A percentile compares a stretch with the other conserved stretches of the same genome.
Conservation (phyloP, 192 early-diverging fungal genomes). For the Coemansia sp. region DNA sequence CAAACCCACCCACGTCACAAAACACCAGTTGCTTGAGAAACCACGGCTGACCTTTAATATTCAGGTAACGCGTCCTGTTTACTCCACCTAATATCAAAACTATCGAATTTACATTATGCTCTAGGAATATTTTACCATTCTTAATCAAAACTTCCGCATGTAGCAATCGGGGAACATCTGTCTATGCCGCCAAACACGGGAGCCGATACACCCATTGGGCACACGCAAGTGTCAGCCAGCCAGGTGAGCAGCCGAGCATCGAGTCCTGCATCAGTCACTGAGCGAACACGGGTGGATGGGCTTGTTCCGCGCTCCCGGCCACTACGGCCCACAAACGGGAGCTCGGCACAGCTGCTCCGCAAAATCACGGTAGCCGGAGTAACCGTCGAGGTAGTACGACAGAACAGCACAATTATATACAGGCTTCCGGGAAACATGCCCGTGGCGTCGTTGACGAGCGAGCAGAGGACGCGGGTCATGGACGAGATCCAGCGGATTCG, state of each 20-base stretch:
- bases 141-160: too few species aligned
- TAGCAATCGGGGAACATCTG: background rate
- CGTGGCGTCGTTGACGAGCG: constrained; percentile 46
- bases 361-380: constrained; percentile 42
- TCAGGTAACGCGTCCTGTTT: background rate
- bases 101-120: too few species aligned
- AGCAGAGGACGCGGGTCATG: constrained; percentile 50
- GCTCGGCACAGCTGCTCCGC: constrained; percentile 31
- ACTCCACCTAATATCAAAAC: too few species aligned
- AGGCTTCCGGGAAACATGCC: constrained; percentile 52
- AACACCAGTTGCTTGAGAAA: too few species aligned
- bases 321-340: background rate
- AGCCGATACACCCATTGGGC: background rate
- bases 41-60: background rate
- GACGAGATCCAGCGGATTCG: constrained; percentile 46
- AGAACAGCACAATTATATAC: constrained; percentile 48
- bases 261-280: constrained; percentile 1
- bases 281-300: background rate
- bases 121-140: too few species aligned
- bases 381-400: constrained; percentile 49
- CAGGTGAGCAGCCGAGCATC: constrained; percentile 12
- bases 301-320: background rate
- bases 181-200: constrained; percentile 15
- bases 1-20: background rate
- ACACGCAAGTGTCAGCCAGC: constrained; percentile 3